These are phyloP conservation scores for Chaetomiaceae sp. DNA, from an alignment of 2,329 filamentous ascomycete genomes.

Conservation along the genomic window DNA sequence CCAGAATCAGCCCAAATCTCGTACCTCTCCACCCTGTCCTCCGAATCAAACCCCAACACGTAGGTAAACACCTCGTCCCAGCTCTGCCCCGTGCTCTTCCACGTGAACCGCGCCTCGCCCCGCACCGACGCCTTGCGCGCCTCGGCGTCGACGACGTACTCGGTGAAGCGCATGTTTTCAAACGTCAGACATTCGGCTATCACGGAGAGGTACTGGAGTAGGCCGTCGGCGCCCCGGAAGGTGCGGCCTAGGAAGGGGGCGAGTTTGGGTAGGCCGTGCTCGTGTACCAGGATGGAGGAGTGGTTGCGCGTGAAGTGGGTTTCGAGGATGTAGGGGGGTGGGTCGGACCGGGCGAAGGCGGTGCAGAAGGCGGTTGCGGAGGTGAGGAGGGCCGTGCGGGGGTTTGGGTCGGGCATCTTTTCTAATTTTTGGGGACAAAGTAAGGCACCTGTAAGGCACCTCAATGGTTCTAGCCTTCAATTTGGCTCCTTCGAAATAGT, in stretches of 20 bases:
- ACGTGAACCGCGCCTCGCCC: constrained; percentile 33
- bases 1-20: constrained; percentile 38
- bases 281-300: constrained; percentile 26
- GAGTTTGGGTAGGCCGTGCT: constrained; percentile 34
- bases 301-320: constrained; percentile 28
- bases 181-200: constrained; percentile 28
- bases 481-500: neutral
- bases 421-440: neutral
- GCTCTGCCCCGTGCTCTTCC: constrained; percentile 30
- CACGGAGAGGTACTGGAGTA: constrained; percentile 29
- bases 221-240: constrained; percentile 30
- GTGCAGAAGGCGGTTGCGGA: constrained; percentile 32
- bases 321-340: constrained; percentile 27
- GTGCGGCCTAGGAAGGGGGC: constrained; percentile 35
- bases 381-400: constrained; percentile 29
- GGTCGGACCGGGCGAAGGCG: constrained; percentile 29
- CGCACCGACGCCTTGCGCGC: constrained; percentile 29
- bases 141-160: constrained; percentile 28
- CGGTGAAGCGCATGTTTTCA: constrained; percentile 31
- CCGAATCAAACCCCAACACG: constrained; percentile 30
- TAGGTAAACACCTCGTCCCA: constrained; percentile 37
- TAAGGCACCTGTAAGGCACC: too few species aligned
- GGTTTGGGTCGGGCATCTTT: neutral
- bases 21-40: constrained; percentile 29
- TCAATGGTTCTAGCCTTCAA: too few species aligned